Evolutionary conservation across 305 asterid species (phyloP).

Genomic region (Rubia tinctorum): DNA sequence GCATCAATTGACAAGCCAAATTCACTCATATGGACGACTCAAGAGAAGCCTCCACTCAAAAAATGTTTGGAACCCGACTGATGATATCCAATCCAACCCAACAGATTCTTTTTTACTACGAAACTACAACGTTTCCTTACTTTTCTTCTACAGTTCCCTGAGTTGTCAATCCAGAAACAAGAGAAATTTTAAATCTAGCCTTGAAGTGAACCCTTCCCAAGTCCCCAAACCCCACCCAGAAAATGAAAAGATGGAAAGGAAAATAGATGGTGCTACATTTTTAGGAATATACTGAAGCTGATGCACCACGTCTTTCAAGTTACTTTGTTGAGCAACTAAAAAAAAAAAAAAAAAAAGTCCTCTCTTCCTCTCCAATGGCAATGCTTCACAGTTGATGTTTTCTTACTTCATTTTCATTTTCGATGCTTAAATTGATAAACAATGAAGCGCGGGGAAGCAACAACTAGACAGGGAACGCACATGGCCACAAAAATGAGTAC

Average conservation of each 20-base stretch:
- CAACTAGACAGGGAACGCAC: background rate
- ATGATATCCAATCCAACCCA: background rate
- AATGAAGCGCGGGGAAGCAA: background rate
- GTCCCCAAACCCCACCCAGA: too few species aligned
- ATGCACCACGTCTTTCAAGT: background rate
- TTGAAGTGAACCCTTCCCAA: too few species aligned
- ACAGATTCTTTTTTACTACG: background rate
- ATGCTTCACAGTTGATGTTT: background rate
- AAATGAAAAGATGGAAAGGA: too few species aligned
- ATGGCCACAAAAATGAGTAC: constrained; percentile 12
- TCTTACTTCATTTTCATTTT: background rate
- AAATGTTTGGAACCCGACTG: background rate
- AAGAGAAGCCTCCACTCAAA: background rate
- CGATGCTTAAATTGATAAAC: background rate
- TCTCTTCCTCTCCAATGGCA: background rate
- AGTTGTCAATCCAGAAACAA: background rate
- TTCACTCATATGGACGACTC: too few species aligned
- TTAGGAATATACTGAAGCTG: background rate
- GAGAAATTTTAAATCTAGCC: background rate
- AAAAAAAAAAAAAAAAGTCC: background rate
- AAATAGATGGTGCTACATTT: too few species aligned
- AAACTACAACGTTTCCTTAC: background rate
- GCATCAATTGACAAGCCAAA: too few species aligned
- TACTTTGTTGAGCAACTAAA: background rate
- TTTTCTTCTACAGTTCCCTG: background rate